Evolutionary conservation across 2,329 filamentous ascomycete species (phyloP).

Genomic region (Lachnellula occidentalis): DNA sequence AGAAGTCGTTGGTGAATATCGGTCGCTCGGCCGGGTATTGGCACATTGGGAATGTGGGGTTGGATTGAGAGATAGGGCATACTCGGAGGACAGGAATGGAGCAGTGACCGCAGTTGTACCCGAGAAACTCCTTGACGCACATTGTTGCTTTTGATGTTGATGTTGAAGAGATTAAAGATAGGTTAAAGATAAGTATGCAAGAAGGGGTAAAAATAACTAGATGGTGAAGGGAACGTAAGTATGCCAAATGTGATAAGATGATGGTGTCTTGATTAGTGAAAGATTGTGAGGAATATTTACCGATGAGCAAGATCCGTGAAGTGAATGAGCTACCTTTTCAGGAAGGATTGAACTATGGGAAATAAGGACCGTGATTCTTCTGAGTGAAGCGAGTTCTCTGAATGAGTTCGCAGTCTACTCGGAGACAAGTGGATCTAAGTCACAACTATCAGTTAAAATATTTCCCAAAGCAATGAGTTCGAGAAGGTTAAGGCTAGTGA

Average conservation of each 20-base stretch:
- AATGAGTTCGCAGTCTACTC: too few species aligned
- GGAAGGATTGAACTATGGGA: too few species aligned
- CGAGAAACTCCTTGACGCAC: slow-evolving; percentile 43
- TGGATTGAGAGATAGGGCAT: slow-evolving; percentile 34
- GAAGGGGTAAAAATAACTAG: neutral
- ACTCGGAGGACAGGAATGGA: slow-evolving; percentile 35
- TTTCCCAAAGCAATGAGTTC: too few species aligned
- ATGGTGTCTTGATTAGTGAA: too few species aligned
- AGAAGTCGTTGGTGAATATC: slow-evolving; percentile 20
- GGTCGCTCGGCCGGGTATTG: slow-evolving; percentile 23
- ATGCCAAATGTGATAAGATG: neutral
- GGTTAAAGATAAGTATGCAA: neutral
- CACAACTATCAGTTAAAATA: too few species aligned
- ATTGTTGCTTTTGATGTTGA: slow-evolving; percentile 28
- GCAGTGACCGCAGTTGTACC: slow-evolving; percentile 44
- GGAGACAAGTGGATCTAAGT: too few species aligned
- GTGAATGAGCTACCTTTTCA: too few species aligned
- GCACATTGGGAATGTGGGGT: slow-evolving; percentile 24
- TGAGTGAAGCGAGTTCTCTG: too few species aligned
- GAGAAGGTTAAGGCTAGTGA: too few species aligned
- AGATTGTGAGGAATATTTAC: too few species aligned
- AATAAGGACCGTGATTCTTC: too few species aligned
- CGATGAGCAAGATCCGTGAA: too few species aligned
- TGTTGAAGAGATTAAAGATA: neutral
- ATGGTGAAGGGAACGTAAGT: neutral